Evolutionary conservation across 2,329 filamentous ascomycete species (phyloP), one percentile per base, ranked within the genome.

Genomic region (Cladophialophora yegresii): DNA sequence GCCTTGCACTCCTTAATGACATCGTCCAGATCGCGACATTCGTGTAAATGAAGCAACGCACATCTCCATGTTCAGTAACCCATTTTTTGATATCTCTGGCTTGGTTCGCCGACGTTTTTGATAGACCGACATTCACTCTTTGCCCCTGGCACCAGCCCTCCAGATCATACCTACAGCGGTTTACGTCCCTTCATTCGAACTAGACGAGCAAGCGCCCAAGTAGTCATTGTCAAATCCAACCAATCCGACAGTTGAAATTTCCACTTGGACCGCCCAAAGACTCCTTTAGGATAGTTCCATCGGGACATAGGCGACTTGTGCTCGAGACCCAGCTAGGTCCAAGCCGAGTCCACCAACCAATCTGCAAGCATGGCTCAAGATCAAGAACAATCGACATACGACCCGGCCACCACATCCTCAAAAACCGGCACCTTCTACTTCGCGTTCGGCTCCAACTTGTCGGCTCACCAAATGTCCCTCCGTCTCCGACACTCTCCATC

Each of bases 391-490:
- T 26, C 56, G n/a, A n/a, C 54, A 23, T 23, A n/a, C 51, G 36
- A 61, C 32, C 62, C 51, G 10, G 23, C 23, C 43, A 36, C 43
- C 28, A 65, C 64, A 9, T 67, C 67, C 23, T 65, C 67, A 8
- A 60, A 50, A 16, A 67, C 62, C 20, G 71, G 71, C 61, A 71
- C 75, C 36, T 74, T 78, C 68, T 79, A 80, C 69, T 79, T 80
- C 63, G 77, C 78, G 58, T 80, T 77, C 64, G 78, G 78, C 57
- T 79, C 77, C 49, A 80, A 80, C 61, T 75, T 80, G 30, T 79
- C 78, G 4, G 73, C 75, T 26, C 74, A 72, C 2, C 78, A 80
- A 57, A 79, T 80, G 78, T 67, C 69, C 45, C 57, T 72, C 12
- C 77, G 78, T 54, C 78, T 77, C 63, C 69, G 57, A n/a, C 61